Evolutionary conservation across 371 early-diverging fungal genomes (phyloP).

Genomic region (Mucor velutinosus): DNA sequence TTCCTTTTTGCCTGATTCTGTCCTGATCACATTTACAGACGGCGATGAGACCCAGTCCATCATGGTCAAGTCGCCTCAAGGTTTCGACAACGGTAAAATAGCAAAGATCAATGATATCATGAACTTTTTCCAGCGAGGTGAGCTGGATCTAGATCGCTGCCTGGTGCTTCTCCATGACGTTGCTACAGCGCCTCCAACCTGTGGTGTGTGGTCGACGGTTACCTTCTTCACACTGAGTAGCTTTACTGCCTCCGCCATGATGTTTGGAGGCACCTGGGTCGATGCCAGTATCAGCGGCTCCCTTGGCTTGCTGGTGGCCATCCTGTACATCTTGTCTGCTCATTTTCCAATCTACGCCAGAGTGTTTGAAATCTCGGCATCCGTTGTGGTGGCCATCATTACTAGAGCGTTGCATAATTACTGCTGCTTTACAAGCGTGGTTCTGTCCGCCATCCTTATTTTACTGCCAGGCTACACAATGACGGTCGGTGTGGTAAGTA

Average conservation of each 20-base stretch:
- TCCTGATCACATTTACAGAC: conserved; percentile 33
- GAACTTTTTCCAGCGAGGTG: conserved; percentile 29
- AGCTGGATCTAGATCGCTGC: conserved; percentile 29
- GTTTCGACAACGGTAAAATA: conserved; percentile 45
- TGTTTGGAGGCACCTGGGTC: conserved; percentile 48
- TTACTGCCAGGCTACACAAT: conserved; percentile 71
- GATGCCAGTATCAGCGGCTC: conserved; percentile 33
- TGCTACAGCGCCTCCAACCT: conserved; percentile 36
- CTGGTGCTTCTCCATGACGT: conserved; percentile 30
- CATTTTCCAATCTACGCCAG: conserved; percentile 42
- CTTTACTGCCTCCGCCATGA: conserved; percentile 31
- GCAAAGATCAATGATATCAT: conserved; percentile 37
- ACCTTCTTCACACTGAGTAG: conserved; percentile 31
- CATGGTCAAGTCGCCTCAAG: conserved; percentile 45
- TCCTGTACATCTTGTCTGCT: conserved; percentile 32
- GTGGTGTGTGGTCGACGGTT: conserved; percentile 28
- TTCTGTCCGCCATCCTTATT: conserved; percentile 53
- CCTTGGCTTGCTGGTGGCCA: conserved; percentile 35
- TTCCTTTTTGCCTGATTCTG: conserved; percentile 46
- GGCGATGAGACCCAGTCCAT: conserved; percentile 28
- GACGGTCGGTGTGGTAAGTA: conserved; percentile 62
- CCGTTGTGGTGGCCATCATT: conserved; percentile 36
- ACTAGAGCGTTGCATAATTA: conserved; percentile 36
- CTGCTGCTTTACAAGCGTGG: conserved; percentile 45
- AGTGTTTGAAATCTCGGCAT: conserved; percentile 48